phyloP scores from a whole-genome alignment of 2,329 filamentous ascomycete genomes.

The Dactylellina drechsleri region DNA sequence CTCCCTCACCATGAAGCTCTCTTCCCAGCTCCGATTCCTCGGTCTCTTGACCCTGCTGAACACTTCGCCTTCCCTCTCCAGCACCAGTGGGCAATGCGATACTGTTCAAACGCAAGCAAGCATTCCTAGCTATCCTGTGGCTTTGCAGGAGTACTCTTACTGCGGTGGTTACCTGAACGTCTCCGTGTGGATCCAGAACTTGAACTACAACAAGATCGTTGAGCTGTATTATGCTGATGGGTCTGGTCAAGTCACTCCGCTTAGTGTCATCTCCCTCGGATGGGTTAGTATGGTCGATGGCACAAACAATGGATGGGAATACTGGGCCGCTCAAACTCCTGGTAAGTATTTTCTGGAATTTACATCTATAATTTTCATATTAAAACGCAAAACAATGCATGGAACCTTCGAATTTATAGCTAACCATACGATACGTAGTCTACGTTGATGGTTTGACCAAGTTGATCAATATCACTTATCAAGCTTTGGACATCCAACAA shows the following conservation, averaged over 20 bases:
- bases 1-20: conserved; percentile 44
- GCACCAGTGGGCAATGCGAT: conserved; percentile 20
- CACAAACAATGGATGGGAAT: conserved; percentile 49
- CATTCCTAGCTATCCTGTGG: conserved; percentile 48
- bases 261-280: conserved; percentile 44
- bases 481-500: conserved; percentile 41
- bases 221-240: conserved; percentile 50
- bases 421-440: conserved; percentile 17
- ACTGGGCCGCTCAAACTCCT: conserved; percentile 49
- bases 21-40: conserved; percentile 40
- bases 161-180: conserved; percentile 50
- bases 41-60: conserved; percentile 33
- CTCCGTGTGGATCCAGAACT: conserved; percentile 44
- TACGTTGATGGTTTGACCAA: conserved; percentile 44
- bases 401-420: conserved; percentile 19
- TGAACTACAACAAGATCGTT: conserved; percentile 49
- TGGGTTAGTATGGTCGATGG: conserved; percentile 46
- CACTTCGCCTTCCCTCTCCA: conserved; percentile 28
- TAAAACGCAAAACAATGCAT: neutral
- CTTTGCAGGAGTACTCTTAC: conserved; percentile 49
- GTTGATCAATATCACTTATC: conserved; percentile 48
- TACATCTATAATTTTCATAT: neutral
- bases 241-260: conserved; percentile 28
- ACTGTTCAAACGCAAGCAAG: conserved; percentile 25
- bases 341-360: conserved; percentile 13